These are phyloP conservation scores for Colletotrichum sp. DNA, from an alignment of 2,329 filamentous ascomycete genomes.

Conservation along the genomic window DNA sequence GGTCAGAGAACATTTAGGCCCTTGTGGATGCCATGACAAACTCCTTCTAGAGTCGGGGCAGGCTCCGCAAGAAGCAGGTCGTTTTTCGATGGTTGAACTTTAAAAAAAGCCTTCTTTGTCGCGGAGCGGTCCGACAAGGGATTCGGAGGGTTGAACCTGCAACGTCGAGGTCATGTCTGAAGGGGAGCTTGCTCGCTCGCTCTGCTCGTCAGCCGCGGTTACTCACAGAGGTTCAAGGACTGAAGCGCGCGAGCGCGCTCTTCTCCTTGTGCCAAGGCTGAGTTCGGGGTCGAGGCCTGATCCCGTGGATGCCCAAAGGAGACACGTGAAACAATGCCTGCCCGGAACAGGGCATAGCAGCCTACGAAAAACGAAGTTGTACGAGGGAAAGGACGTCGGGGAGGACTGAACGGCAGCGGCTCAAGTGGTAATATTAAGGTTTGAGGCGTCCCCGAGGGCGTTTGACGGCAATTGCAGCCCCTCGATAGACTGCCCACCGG, in stretches of 20 bases:
- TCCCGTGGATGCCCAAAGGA: background rate
- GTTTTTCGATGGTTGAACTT: background rate
- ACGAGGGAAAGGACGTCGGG: background rate
- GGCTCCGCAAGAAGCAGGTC: background rate
- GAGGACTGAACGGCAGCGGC: background rate
- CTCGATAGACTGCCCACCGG: background rate
- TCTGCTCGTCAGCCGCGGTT: background rate
- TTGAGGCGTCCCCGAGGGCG: background rate
- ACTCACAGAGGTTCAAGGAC: background rate
- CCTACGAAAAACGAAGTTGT: background rate
- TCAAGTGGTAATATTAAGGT: background rate
- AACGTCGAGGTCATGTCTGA: background rate
- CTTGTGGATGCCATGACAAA: background rate
- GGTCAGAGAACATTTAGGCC: background rate
- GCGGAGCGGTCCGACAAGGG: background rate
- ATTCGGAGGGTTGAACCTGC: background rate
- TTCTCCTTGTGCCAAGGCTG: background rate
- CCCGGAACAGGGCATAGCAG: background rate
- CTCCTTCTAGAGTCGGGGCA: background rate
- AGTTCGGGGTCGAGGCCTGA: background rate
- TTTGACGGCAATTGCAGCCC: background rate
- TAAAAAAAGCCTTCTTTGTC: background rate
- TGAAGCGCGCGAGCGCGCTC: background rate
- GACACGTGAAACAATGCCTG: conserved; percentile 5
- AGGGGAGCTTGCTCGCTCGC: background rate